Percentiles rank a stretch among this genome's conserved stretches.
These are phyloP conservation scores for Simplicillium sp. DNA, from an alignment of 2,329 filamentous ascomycete species.

Conservation along the genomic window DNA sequence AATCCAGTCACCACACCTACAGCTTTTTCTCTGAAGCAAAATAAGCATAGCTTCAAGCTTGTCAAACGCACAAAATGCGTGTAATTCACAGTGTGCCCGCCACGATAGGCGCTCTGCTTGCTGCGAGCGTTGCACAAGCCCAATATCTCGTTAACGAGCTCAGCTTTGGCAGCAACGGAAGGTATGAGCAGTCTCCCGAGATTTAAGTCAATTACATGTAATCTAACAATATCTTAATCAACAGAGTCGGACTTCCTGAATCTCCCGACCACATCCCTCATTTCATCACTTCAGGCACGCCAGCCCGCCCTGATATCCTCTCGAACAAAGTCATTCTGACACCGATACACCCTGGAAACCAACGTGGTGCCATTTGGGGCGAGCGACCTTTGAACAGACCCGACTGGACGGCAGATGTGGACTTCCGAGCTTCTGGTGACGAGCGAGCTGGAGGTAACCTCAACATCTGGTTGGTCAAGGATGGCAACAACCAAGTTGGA, in stretches of 20 bases:
- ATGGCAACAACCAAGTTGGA: conserved; percentile 55
- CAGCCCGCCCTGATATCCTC: conserved; percentile 52
- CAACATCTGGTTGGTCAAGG: conserved; percentile 81
- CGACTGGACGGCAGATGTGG: conserved; percentile 76
- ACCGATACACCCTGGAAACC: conserved; percentile 76
- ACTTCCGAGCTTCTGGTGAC: conserved; percentile 79
- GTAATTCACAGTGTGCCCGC: too few relatives aligned
- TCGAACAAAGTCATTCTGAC: conserved; percentile 91
- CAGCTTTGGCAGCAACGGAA: conserved; percentile 66
- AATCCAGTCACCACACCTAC: neutral
- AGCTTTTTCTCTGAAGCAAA: conserved; percentile 1
- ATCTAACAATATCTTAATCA: conserved; percentile 2
- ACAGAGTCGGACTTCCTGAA: conserved; percentile 55
- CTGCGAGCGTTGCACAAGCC: conserved; percentile 43
- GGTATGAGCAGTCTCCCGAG: conserved; percentile 27
- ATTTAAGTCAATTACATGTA: neutral
- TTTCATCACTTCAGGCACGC: conserved; percentile 45
- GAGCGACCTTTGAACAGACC: conserved; percentile 50
- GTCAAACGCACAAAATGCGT: conserved; percentile 15
- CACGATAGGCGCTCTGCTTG: conserved; percentile 28
- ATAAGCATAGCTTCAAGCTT: conserved; percentile 30
- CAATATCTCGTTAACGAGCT: conserved; percentile 62
- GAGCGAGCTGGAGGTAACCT: conserved; percentile 83
- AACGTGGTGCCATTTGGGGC: conserved; percentile 75
- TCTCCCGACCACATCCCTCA: conserved; percentile 38